Conservation (phyloP, 164 flowering plant species). For the Tinospora cordifolia region DNA sequence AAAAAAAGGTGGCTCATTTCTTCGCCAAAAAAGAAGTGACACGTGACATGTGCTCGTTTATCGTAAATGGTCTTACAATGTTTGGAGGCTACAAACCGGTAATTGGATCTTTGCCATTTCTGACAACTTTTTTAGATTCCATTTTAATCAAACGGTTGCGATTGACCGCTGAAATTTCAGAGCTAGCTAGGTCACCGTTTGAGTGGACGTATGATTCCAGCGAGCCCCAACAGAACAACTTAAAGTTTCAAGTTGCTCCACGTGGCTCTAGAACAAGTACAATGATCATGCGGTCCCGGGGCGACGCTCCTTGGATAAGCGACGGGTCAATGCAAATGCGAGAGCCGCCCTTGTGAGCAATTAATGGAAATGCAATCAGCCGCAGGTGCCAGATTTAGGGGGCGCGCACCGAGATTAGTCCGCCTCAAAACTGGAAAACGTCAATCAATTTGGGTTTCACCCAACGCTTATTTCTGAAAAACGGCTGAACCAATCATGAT, state of each 20-base stretch:
- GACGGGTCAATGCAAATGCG: neutral
- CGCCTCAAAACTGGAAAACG: neutral
- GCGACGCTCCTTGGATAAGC: neutral
- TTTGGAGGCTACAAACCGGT: neutral
- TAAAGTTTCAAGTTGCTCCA: neutral
- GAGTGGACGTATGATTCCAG: neutral
- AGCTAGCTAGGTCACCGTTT: neutral
- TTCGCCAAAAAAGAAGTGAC: too few relatives aligned
- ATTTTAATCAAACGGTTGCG: neutral
- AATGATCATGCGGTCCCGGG: neutral
- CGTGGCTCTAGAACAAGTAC: neutral
- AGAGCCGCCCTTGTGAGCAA: neutral
- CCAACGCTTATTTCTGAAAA: too few relatives aligned
- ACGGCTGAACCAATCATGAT: slow-evolving; percentile 1
- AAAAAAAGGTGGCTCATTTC: too few relatives aligned
- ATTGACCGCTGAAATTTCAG: neutral
- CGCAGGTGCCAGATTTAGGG: neutral
- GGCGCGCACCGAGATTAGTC: neutral
- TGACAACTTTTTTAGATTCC: neutral
- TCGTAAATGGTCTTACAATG: neutral
- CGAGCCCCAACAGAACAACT: neutral
- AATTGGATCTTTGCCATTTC: neutral
- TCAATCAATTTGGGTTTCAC: neutral
- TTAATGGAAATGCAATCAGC: neutral
- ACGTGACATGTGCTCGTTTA: neutral